phyloP scores from a whole-genome alignment of 768 basidiomycete genomes.

The Phanerodontia chrysosporium region DNA sequence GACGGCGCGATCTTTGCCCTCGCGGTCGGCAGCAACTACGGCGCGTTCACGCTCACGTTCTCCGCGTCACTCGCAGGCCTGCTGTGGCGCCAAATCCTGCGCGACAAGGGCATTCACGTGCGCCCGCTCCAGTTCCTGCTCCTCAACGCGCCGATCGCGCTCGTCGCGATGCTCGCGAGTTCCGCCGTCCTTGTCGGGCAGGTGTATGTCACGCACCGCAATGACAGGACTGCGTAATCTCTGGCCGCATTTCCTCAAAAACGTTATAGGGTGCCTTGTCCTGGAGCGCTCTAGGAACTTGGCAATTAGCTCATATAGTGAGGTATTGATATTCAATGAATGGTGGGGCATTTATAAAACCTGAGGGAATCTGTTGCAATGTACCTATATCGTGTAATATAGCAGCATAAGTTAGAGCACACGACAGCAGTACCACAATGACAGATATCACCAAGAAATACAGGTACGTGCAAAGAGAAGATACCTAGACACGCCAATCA shows the following conservation, averaged over 20 bases:
- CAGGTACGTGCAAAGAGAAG: too few relatives aligned
- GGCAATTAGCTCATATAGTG: neutral
- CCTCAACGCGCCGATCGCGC: slow-evolving; percentile 69
- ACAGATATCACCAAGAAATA: neutral
- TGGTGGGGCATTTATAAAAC: neutral
- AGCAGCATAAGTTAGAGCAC: neutral
- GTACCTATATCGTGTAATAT: neutral
- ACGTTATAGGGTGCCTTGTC: neutral
- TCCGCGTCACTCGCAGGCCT: slow-evolving; percentile 86
- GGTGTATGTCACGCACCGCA: slow-evolving; percentile 41
- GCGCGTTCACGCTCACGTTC: slow-evolving; percentile 87
- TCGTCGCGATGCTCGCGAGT: slow-evolving; percentile 63
- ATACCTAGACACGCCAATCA: slow-evolving; percentile 63
- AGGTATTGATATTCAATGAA: neutral
- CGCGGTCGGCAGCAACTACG: slow-evolving; percentile 85
- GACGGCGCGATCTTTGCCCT: slow-evolving; percentile 45
- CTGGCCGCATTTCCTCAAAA: neutral
- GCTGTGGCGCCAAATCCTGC: slow-evolving; percentile 73
- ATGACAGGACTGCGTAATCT: neutral
- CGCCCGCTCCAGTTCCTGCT: slow-evolving; percentile 59
- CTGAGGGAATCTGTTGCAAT: neutral
- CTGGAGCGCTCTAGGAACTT: neutral
- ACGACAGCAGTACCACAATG: neutral
- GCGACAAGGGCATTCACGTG: slow-evolving; percentile 67
- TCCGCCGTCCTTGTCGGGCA: slow-evolving; percentile 72